These are phyloP conservation scores for Epichloe gansuensis DNA, from an alignment of 2,329 filamentous ascomycete species.

Conservation along the genomic window DNA sequence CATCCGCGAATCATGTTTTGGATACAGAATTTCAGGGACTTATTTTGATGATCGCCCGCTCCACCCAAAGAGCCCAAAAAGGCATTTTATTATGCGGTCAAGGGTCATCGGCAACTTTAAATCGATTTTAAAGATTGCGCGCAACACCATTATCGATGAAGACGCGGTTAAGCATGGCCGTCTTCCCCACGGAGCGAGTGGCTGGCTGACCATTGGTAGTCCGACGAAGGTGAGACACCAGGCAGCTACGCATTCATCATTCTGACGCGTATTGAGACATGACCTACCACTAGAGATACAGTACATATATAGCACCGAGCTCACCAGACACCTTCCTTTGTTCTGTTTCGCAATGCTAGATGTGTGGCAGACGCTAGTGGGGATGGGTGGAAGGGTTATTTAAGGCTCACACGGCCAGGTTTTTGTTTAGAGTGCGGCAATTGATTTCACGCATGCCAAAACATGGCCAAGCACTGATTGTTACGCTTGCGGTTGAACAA, in stretches of 20 bases:
- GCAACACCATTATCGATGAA: no score
- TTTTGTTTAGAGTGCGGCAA: not conserved
- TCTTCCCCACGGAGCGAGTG: no score
- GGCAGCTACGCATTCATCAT: not conserved
- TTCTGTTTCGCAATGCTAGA: no score
- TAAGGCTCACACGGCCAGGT: not conserved
- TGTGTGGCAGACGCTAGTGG: no score
- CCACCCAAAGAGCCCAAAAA: not conserved
- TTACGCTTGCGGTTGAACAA: not conserved
- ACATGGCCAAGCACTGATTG: not conserved
- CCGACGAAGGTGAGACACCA: no score
- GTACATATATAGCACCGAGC: no score
- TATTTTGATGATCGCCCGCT: not conserved
- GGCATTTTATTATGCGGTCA: not conserved
- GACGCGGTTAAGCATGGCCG: no score
- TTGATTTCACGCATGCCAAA: not conserved
- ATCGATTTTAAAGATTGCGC: no score
- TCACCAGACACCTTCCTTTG: no score
- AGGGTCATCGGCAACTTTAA: not conserved
- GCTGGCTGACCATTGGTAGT: no score
- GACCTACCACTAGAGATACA: no score
- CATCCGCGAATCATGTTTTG: not conserved
- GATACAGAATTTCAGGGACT: not conserved
- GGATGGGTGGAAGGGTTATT: not conserved
- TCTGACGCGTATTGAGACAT: not conserved